These are phyloP conservation scores for Besnoitia besnoiti DNA, from an alignment of 169 alveolate genomes.

Conservation along the genomic window DNA sequence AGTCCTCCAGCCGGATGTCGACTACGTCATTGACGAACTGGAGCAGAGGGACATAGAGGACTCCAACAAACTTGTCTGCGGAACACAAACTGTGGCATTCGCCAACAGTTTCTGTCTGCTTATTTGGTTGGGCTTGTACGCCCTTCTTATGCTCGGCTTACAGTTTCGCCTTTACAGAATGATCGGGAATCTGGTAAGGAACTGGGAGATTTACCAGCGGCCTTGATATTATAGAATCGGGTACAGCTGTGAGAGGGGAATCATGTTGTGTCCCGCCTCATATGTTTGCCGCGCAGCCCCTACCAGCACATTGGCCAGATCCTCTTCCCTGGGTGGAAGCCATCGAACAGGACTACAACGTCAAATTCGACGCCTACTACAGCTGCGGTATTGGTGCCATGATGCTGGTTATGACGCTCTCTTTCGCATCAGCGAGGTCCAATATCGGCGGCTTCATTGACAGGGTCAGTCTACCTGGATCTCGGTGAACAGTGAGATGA, in stretches of 20 bases:
- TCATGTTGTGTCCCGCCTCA: background rate
- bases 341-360: background rate
- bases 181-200: background rate
- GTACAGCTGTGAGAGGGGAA: too few species aligned
- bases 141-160: background rate
- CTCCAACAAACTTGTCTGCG: background rate
- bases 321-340: background rate
- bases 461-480: background rate
- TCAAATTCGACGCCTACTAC: conserved; percentile 20
- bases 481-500: background rate
- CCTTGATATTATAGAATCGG: too few species aligned
- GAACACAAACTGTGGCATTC: background rate
- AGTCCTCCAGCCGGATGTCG: conserved; percentile 21
- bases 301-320: background rate
- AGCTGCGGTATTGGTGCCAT: conserved; percentile 7
- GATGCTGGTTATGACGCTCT: conserved; percentile 23
- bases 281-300: background rate
- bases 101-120: conserved; percentile 24
- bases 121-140: conserved; percentile 23
- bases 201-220: too few species aligned
- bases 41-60: conserved; percentile 3
- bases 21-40: conserved; percentile 25
- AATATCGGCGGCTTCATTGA: background rate
- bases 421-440: conserved; percentile 17
- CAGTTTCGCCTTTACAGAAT: conserved; percentile 24